Conservation (phyloP, 306 rosid species). For the Dryas drummondii region DNA sequence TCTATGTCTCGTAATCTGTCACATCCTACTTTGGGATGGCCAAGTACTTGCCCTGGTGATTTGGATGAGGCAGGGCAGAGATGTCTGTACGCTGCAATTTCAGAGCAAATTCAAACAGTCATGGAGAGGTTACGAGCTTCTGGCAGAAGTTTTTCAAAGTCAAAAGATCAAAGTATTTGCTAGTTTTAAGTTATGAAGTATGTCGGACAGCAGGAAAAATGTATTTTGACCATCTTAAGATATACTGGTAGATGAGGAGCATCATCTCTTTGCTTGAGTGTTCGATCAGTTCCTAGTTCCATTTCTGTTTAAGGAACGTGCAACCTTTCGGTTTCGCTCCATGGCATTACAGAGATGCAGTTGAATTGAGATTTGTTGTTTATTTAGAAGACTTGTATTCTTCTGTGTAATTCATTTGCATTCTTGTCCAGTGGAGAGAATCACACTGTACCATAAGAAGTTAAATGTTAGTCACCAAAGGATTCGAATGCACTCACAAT, state of each 20-base stretch:
- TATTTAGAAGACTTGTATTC: background rate
- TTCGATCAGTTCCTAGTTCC: background rate
- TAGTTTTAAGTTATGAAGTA: background rate
- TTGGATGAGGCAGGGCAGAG: constrained; percentile 81
- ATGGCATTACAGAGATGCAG: background rate
- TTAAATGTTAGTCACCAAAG: background rate
- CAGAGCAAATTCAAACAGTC: constrained; percentile 58
- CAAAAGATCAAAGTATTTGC: constrained; percentile 20
- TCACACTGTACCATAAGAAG: background rate
- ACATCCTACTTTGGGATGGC: constrained; percentile 62
- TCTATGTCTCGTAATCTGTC: constrained; percentile 40
- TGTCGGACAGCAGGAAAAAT: background rate
- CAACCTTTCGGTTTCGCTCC: background rate
- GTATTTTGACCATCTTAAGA: background rate
- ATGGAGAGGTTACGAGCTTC: constrained; percentile 65
- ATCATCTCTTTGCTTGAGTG: background rate
- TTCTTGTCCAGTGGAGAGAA: background rate
- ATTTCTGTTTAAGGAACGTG: background rate
- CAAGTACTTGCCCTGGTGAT: constrained; percentile 39
- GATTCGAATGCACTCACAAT: too few species aligned
- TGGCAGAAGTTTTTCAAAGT: constrained; percentile 33
- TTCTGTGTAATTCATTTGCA: background rate
- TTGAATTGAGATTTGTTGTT: background rate
- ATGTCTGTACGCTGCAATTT: constrained; percentile 60
- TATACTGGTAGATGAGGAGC: background rate